Evolutionary conservation across 2,329 filamentous ascomycete genomes (phyloP).

Genomic region (Penicillium brasilianum): DNA sequence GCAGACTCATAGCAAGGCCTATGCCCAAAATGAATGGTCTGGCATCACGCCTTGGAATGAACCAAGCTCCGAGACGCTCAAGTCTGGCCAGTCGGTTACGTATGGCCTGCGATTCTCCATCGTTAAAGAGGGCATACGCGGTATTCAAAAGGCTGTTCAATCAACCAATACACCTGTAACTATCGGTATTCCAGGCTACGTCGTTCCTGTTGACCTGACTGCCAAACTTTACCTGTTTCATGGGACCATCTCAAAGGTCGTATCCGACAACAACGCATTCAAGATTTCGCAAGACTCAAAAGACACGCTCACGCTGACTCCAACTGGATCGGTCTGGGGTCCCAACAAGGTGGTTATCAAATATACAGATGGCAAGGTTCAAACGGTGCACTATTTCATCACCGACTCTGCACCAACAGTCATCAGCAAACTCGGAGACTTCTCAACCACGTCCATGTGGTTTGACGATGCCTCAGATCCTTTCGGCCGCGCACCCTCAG

Average conservation of each 20-base stretch:
- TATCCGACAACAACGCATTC: slow-evolving; percentile 17
- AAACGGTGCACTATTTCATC: slow-evolving; percentile 63
- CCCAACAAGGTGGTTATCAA: slow-evolving; percentile 54
- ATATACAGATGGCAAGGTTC: slow-evolving; percentile 55
- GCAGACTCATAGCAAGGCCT: slow-evolving; percentile 61
- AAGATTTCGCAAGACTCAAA: slow-evolving; percentile 49
- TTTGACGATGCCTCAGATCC: slow-evolving; percentile 59
- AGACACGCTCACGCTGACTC: slow-evolving; percentile 42
- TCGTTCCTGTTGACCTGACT: slow-evolving; percentile 55
- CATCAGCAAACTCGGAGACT: slow-evolving; percentile 56
- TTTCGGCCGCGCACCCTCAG: slow-evolving; percentile 59
- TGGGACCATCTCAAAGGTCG: slow-evolving; percentile 40
- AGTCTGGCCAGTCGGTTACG: slow-evolving; percentile 52
- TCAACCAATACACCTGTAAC: slow-evolving; percentile 55
- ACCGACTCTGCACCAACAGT: slow-evolving; percentile 54
- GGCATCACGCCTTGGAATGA: slow-evolving; percentile 59
- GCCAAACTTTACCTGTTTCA: slow-evolving; percentile 54
- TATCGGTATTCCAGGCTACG: slow-evolving; percentile 61
- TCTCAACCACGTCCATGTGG: slow-evolving; percentile 61
- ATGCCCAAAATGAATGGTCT: slow-evolving; percentile 62
- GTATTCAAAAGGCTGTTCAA: slow-evolving; percentile 55
- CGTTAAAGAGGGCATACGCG: slow-evolving; percentile 50
- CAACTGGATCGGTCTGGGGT: slow-evolving; percentile 55
- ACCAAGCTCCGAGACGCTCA: slow-evolving; percentile 54
- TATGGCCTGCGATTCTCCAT: slow-evolving; percentile 60